A percentile compares a stretch with the other conserved stretches of the same genome.
Conservation (phyloP, 306 rosid genomes). For the Quercus parvula region DNA sequence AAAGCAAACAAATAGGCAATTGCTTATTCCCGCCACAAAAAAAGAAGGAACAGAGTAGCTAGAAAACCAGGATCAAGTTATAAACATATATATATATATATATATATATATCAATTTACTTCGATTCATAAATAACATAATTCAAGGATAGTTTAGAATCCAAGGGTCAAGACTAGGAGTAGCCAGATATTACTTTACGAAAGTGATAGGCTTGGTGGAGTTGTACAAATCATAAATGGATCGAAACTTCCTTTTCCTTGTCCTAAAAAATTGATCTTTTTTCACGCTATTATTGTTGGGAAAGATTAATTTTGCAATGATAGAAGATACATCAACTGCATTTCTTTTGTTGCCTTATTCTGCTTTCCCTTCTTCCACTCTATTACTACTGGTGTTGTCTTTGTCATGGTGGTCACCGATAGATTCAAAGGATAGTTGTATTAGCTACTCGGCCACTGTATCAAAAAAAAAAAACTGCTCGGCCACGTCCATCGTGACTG, state of each 20-base stretch:
- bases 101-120: too few relatives aligned
- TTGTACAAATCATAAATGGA: conserved; percentile 13
- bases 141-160: too few relatives aligned
- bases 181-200: too few relatives aligned
- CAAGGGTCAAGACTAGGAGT: too few relatives aligned
- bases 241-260: not conserved
- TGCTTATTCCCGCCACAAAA: too few relatives aligned
- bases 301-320: not conserved
- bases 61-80: too few relatives aligned
- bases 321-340: conserved; percentile 11
- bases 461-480: conserved; percentile 1
- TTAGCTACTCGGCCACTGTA: conserved; percentile 31
- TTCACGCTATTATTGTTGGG: conserved; percentile 5
- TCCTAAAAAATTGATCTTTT: conserved; percentile 6
- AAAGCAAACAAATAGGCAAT: too few relatives aligned
- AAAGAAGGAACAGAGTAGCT: too few relatives aligned
- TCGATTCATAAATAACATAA: too few relatives aligned
- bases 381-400: conserved; percentile 17
- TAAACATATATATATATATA: too few relatives aligned
- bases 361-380: conserved; percentile 7
- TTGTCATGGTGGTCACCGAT: too few relatives aligned
- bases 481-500: conserved; percentile 33
- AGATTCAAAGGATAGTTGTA: conserved; percentile 22
- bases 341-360: not conserved
- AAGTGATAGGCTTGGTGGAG: conserved; percentile 13